Evolutionary conservation across 768 basidiomycete species (phyloP).

Genomic region (Glaciozyma antarctica): DNA sequence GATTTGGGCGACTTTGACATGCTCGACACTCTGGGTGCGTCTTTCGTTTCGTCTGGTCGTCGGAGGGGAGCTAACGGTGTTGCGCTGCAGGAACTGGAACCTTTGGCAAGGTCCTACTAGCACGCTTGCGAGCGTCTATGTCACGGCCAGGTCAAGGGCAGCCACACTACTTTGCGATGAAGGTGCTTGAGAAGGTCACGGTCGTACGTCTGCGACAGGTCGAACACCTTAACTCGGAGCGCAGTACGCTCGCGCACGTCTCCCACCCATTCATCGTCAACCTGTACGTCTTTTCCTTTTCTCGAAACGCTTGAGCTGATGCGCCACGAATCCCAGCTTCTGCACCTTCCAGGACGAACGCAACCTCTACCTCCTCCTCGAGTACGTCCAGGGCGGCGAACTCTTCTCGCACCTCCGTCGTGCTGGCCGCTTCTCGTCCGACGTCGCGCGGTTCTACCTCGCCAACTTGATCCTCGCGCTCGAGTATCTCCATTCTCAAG

Average conservation of each 20-base stretch:
- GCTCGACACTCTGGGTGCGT: constrained; percentile 36
- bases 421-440: constrained; percentile 86
- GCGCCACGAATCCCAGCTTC: constrained; percentile 12
- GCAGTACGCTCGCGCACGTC: constrained; percentile 81
- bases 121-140: constrained; percentile 53
- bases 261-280: constrained; percentile 95
- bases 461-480: constrained; percentile 91
- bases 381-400: constrained; percentile 61
- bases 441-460: constrained; percentile 95
- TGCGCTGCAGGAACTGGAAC: constrained; percentile 74
- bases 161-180: constrained; percentile 69
- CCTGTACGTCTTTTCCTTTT: constrained; percentile 53
- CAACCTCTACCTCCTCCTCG: constrained; percentile 97
- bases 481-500: constrained; percentile 86
- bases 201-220: constrained; percentile 84
- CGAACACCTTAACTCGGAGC: constrained; percentile 94
- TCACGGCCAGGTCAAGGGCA: constrained; percentile 45
- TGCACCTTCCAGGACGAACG: constrained; percentile 82
- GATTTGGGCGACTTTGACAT: constrained; percentile 34
- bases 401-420: constrained; percentile 85
- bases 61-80: not conserved
- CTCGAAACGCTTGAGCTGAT: not conserved
- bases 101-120: constrained; percentile 84
- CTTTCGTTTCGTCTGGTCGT: not conserved
- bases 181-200: constrained; percentile 75